Conservation (phyloP, 2,329 filamentous ascomycete species). For the Nigrograna mackinnonii region DNA sequence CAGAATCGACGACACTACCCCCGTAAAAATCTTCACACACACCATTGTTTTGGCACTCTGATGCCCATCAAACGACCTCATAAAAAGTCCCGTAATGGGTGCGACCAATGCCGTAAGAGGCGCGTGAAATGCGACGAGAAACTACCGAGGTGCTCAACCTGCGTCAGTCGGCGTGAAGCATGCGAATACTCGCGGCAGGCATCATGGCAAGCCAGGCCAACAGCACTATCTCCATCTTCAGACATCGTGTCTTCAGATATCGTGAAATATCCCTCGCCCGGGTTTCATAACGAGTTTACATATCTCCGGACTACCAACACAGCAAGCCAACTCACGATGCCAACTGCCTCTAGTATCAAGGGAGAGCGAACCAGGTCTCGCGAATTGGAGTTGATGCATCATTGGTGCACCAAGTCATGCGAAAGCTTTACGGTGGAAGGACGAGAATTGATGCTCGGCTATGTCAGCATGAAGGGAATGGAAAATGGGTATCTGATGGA, state of each 20-base stretch:
- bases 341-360: slow-evolving; percentile 1
- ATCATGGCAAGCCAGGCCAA: neutral
- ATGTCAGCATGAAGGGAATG: neutral
- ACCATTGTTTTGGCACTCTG: too few species aligned
- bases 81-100: slow-evolving; percentile 14
- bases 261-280: neutral
- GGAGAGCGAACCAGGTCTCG: slow-evolving; percentile 4
- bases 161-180: slow-evolving; percentile 4
- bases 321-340: slow-evolving; percentile 1
- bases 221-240: neutral
- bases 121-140: slow-evolving; percentile 17
- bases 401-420: slow-evolving; percentile 14
- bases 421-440: slow-evolving; percentile 7
- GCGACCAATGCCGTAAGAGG: slow-evolving; percentile 14
- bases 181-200: neutral
- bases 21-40: too few species aligned
- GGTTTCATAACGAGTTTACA: too few species aligned
- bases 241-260: neutral
- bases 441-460: neutral
- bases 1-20: too few species aligned
- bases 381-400: slow-evolving; percentile 14
- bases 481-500: neutral
- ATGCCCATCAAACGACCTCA: neutral
- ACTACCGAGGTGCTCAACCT: slow-evolving; percentile 9
- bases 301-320: too few species aligned